These are phyloP conservation scores for Yamadazyma songkhlaensis DNA, from an alignment of 1,139 yeast genomes.

Conservation along the genomic window DNA sequence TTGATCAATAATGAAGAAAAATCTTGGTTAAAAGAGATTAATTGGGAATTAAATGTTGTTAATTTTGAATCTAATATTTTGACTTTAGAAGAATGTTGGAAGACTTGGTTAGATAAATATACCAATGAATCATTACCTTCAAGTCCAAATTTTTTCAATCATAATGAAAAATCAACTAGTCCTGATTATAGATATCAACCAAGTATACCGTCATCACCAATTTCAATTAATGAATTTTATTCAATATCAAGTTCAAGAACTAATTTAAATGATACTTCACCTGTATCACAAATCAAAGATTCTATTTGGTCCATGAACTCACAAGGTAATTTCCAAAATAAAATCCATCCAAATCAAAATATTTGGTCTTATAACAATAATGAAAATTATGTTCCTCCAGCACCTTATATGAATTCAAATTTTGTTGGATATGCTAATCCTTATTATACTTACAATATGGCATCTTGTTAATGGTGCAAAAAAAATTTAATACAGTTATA, in stretches of 20 bases:
- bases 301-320: slow-evolving; percentile 21
- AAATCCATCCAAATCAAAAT: slow-evolving; percentile 5
- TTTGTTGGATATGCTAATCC: slow-evolving; percentile 42
- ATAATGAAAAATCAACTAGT: slow-evolving; percentile 7
- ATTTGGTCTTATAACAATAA: slow-evolving; percentile 20
- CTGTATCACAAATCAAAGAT: slow-evolving; percentile 24
- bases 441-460: slow-evolving; percentile 34
- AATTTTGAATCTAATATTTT: slow-evolving; percentile 38
- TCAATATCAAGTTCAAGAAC: neutral
- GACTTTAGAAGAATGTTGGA: slow-evolving; percentile 48
- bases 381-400: slow-evolving; percentile 11
- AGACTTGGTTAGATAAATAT: slow-evolving; percentile 43
- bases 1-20: slow-evolving; percentile 67
- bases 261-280: slow-evolving; percentile 12
- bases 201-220: slow-evolving; percentile 22
- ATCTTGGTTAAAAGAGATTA: slow-evolving; percentile 60
- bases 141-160: slow-evolving; percentile 1
- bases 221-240: slow-evolving; percentile 13
- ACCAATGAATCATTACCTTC: slow-evolving; percentile 3
- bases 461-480: slow-evolving; percentile 22
- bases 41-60: slow-evolving; percentile 50
- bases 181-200: slow-evolving; percentile 15
- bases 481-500: neutral
- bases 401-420: slow-evolving; percentile 17
- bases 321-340: slow-evolving; percentile 1